Evolutionary conservation across 75 land plant genomes (phyloP), one percentile per base, ranked within the genome.

Genomic region (Pinus albicaulis): DNA sequence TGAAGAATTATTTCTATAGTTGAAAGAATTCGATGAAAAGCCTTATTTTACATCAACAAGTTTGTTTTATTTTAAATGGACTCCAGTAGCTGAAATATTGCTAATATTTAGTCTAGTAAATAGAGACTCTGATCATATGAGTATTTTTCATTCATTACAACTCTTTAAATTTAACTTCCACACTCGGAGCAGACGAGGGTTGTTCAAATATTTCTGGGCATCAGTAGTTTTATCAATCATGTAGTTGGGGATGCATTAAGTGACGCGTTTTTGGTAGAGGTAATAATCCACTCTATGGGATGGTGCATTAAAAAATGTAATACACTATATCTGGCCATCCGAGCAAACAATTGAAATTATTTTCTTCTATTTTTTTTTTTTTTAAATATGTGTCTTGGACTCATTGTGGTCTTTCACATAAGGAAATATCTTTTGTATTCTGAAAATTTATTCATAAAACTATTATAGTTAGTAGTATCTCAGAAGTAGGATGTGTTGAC

Each of bases 211-310:
- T 75, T 97, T 71, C 71, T 92, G 73, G 93, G 95, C 25, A 89
- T 89, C 15, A 97, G 93, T 81, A 73, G 82, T 59, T 75, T 97
- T 80, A 87, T 94, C 58, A 97, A 97, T 73, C 98, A 97, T 71
- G 99, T 93, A 55, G 90, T 91, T 36, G 99, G 99, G 75, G 99
- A 97, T 89, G 98, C 99, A 53, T 76, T 97, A 36, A 94, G 99
- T 92, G 95, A 91, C 25, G 64, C 91, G 77, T 82, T 94, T 55
- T 80, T 97, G 82, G 98, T 97, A 55, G 99, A 97, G 81, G 88
- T 71, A 11, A 85, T 95, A 41, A 83, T 97, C 26, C 87, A 77
- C 31, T 89, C 91, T 64, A 82, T 76, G 79, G 89, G 83, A 14
- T 97, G 95, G 95, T 86, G 93, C 60, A 80, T 94, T 23, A 79